A percentile compares a stretch with the other conserved stretches of the same genome.
Evolutionary conservation across 257 asterid genomes (phyloP).

Genomic region (Scutellaria minor): DNA sequence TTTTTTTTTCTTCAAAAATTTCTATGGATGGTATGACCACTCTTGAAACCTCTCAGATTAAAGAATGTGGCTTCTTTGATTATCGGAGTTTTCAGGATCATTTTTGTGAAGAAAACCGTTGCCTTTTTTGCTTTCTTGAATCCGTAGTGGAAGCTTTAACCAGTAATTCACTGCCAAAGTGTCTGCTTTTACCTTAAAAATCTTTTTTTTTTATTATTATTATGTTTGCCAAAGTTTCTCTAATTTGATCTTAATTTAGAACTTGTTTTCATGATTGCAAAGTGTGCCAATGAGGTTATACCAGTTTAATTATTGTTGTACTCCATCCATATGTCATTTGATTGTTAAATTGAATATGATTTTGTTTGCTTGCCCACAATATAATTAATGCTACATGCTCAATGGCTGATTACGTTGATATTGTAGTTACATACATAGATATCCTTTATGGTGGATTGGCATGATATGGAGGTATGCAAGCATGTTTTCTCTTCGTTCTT

Average conservation of each 20-base stretch:
- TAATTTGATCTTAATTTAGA: neutral
- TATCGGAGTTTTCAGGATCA: neutral
- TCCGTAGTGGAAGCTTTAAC: neutral
- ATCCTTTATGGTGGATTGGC: neutral
- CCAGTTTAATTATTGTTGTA: neutral
- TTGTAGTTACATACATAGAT: neutral
- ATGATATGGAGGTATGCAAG: neutral
- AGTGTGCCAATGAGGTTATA: neutral
- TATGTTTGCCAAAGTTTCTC: neutral
- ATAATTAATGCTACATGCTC: neutral
- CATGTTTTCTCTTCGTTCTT: neutral
- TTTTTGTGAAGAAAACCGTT: neutral
- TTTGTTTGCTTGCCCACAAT: neutral
- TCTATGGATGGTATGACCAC: neutral
- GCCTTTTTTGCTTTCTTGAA: neutral
- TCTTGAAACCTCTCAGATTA: conserved; percentile 4
- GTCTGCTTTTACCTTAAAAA: neutral
- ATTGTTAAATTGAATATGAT: conserved; percentile 8
- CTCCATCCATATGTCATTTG: neutral
- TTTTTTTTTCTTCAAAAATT: neutral
- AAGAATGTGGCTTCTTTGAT: neutral
- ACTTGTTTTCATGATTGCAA: conserved; percentile 12
- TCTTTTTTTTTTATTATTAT: neutral
- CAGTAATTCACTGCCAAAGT: conserved; percentile 11
- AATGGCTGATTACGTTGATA: neutral